These are phyloP conservation scores for Fusarium napiforme DNA, from an alignment of 2,329 filamentous ascomycete species.

Conservation along the genomic window DNA sequence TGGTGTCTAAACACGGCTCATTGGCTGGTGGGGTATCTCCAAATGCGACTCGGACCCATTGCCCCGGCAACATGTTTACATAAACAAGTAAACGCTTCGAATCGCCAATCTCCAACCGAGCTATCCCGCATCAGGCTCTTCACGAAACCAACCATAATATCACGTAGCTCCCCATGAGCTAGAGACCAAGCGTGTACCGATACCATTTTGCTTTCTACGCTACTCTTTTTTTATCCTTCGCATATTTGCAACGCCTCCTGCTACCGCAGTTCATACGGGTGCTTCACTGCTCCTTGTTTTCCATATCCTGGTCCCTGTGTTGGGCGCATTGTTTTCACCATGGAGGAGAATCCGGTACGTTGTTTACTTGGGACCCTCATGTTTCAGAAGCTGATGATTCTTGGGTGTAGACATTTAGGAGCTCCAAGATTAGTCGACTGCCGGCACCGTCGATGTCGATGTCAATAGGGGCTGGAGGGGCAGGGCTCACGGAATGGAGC, in stretches of 20 bases:
- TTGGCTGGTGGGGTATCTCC: conserved; percentile 10
- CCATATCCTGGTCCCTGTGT: conserved; percentile 42
- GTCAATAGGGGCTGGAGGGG: conserved; percentile 45
- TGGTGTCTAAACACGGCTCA: too few species aligned
- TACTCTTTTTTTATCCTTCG: background rate
- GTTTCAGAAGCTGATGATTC: conserved; percentile 11
- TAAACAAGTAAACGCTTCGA: conserved; percentile 42
- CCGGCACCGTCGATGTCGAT: conserved; percentile 44
- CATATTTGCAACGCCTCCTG: conserved; percentile 42
- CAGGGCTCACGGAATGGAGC: conserved; percentile 63
- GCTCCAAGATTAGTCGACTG: conserved; percentile 48
- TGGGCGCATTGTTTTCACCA: conserved; percentile 41
- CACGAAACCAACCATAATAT: conserved; percentile 40
- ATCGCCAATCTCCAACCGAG: conserved; percentile 42
- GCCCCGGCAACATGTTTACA: conserved; percentile 33
- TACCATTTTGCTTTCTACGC: conserved; percentile 17
- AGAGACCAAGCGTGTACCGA: conserved; percentile 1
- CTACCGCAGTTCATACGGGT: conserved; percentile 37
- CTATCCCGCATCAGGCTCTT: conserved; percentile 38
- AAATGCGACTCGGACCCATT: conserved; percentile 9
- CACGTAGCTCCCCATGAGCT: conserved; percentile 35
- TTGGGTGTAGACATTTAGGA: conserved; percentile 42
- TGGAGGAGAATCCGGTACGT: conserved; percentile 50
- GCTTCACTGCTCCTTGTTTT: conserved; percentile 53
- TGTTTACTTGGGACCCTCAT: background rate